Base-by-base conservation (phyloP, 192 early-diverging fungal species). In the Piromyces sp. region DNA sequence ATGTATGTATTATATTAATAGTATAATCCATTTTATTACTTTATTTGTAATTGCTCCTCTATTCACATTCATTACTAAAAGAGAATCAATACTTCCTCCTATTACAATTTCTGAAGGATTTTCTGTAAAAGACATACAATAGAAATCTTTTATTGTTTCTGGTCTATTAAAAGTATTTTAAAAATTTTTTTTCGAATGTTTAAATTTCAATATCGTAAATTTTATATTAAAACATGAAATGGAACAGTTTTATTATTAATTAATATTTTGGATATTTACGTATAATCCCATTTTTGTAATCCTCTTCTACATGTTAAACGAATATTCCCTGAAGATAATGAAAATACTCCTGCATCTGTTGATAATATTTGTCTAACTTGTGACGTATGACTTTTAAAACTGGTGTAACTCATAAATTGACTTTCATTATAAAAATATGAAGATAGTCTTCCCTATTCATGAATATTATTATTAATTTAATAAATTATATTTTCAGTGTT, bases 291-390 rank as follows among this genome's bases (percentile, higher is more conserved):
- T 38, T 86, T 88, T 82, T 81, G 40, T 29, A 87, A 38, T 12
- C 87, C 87, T 26, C 86, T n/a, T 30, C 87, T 81, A 30, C 42
- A 58, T 6, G 84, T 85, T 33, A 82, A 82, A 19, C 86, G 81
- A 19, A 85, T 30, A 87, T 81, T 31, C 79, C 90, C 88, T 80
- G 89, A 87, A 19, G 87, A 89, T 36, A 92, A 89, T 36, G 88
- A 92, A 83, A 95, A 87, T n/a, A 94, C 85, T 0, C 90, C 93
- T 30, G 85, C 83, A 51, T 92, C 89, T 29, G 86, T 82, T 7
- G 88, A 87, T 80, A 90, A 83, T 79, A 97, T 85, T 82, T 94
- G 92, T 29, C 91, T 89, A 0, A 95, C 87, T 80, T 89, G 89
- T 30, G 87, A 88, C 15, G 86, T 90, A 51, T 93, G 92, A 13